phyloP scores from a whole-genome alignment of 2,329 filamentous ascomycete genomes.

The Alternaria atra region DNA sequence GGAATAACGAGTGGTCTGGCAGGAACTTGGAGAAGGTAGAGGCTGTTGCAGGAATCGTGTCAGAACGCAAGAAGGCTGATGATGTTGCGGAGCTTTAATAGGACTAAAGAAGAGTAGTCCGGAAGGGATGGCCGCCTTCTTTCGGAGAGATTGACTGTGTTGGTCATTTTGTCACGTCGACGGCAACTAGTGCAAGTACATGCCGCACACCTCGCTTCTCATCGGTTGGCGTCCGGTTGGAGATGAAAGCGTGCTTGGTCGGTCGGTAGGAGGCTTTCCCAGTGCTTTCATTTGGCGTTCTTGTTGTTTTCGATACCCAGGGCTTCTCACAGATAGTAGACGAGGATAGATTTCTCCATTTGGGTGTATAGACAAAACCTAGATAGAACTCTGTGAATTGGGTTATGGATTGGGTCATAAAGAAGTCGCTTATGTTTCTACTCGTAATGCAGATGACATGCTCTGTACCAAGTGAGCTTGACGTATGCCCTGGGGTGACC shows the following conservation, averaged over 20 bases:
- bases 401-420: too few relatives aligned
- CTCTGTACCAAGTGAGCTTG: background rate
- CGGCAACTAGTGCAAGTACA: background rate
- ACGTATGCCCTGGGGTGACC: background rate
- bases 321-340: background rate
- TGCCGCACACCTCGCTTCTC: background rate
- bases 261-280: fast-evolving
- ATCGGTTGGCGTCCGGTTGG: background rate
- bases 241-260: background rate
- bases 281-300: background rate
- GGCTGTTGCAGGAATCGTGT: background rate
- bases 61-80: background rate
- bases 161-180: background rate
- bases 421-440: background rate
- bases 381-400: background rate
- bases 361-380: background rate
- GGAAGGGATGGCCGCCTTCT: too few relatives aligned
- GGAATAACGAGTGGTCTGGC: slow-evolving; percentile 28
- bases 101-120: background rate
- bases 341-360: background rate
- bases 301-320: slow-evolving; percentile 5
- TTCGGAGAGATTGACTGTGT: background rate
- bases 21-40: slow-evolving; percentile 10
- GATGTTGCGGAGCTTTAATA: background rate
- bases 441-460: background rate